Base-by-base conservation (phyloP, 1,284 basidiomycete species). In the Malassezia pachydermatis region DNA sequence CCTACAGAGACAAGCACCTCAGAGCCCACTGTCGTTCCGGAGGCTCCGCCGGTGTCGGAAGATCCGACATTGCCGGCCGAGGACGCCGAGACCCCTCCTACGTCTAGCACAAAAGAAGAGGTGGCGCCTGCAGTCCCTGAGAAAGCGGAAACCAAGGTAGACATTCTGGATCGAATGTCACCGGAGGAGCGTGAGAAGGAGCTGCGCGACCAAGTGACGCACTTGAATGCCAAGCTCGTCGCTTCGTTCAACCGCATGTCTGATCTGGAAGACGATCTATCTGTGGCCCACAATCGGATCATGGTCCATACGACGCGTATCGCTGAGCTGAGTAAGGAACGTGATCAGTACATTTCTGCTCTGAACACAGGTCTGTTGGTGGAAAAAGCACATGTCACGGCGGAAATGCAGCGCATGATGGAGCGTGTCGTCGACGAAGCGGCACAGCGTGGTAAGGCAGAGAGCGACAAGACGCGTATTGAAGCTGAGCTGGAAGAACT, bases 381-480 rank as follows among this genome's bases (percentile, higher is more conserved):
- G 20, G 92, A 98, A 74, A 72, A 88, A 70, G 77, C 80, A 24
- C 84, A 92, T 72, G 89, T 98, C 52, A 88, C 85, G 16, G 74
- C 81, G 7, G 94, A 98, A 75, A 83, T 98, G 65, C 92, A 83
- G 61, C 80, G 88, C 24, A 77, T 98, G 57, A 96, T 96, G 81
- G 86, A 92, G 60, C 84, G 83, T 43, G 83, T 90, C 17, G 87
- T 89, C 11, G 88, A 94, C 64, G 92, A 95, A 74, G 88, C 90
- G 17, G 82, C 86, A 3, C 81, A 84, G 59, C 79, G 89, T 16
- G 89, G 88, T 14, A 83, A 88, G 68, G 92, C 90, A 1, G 81
- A 78, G 53, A 86, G 84, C 14, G 80, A 84, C 35, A 77, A 75
- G 19, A 74, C 74, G 54, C 83, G 83, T 45, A 54, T 74, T 63